phyloP scores from a whole-genome alignment of 106 monocot species.

The Gastrodia elata region DNA sequence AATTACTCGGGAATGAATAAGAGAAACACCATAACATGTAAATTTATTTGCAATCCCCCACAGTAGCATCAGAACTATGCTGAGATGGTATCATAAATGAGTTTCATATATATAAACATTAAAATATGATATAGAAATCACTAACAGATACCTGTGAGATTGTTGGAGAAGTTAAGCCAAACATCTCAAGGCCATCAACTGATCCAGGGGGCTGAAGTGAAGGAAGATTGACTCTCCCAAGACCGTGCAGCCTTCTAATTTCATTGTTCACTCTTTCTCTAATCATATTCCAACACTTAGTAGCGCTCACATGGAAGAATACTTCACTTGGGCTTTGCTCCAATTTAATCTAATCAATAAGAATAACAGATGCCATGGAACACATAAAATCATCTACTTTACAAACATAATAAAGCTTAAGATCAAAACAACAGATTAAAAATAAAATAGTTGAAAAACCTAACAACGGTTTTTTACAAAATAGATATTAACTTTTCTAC shows the following conservation, averaged over 20 bases:
- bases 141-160: conserved; percentile 50
- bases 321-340: conserved; percentile 64
- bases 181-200: conserved; percentile 89
- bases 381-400: background rate
- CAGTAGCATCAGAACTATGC: background rate
- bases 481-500: background rate
- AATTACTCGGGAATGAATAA: background rate
- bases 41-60: background rate
- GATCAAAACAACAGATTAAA: background rate
- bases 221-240: conserved; percentile 39
- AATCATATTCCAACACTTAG: conserved; percentile 88
- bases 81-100: background rate
- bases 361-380: background rate
- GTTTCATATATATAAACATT: background rate
- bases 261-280: conserved; percentile 70
- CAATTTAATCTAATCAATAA: conserved; percentile 45
- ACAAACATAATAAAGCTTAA: background rate
- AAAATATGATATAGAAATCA: background rate
- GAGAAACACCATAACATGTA: background rate
- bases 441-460: background rate
- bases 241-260: conserved; percentile 47
- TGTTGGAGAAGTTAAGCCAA: conserved; percentile 69
- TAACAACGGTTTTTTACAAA: background rate
- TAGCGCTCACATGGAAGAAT: conserved; percentile 61
- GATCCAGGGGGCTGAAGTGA: conserved; percentile 67